Conservation (phyloP, 805 yeast genomes). For the Cyberlindnera amylophila region DNA sequence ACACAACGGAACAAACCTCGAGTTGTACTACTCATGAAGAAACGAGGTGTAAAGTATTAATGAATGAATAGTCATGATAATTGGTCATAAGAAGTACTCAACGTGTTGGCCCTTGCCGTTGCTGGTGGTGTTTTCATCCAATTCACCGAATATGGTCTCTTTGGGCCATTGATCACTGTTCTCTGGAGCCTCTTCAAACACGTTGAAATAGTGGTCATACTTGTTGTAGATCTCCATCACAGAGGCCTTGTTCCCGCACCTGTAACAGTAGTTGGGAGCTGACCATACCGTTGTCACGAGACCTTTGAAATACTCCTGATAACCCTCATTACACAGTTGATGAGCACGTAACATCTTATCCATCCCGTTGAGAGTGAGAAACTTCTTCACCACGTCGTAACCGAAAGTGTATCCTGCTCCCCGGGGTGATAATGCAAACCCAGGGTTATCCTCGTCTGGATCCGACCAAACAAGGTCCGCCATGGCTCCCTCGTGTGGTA, state of each 20-base stretch:
- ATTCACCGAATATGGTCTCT: slow-evolving; percentile 23
- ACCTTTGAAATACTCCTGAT: slow-evolving; percentile 86
- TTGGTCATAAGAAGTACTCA: slow-evolving; percentile 47
- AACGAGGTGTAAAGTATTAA: too few species aligned
- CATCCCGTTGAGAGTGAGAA: slow-evolving; percentile 72
- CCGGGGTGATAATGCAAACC: slow-evolving; percentile 85
- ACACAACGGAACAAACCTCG: slow-evolving; percentile 84
- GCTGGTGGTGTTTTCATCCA: background rate
- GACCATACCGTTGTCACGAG: slow-evolving; percentile 96
- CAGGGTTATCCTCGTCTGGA: slow-evolving; percentile 78
- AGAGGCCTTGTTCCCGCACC: slow-evolving; percentile 98
- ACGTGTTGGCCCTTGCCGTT: slow-evolving; percentile 36
- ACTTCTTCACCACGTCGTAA: slow-evolving; percentile 81
- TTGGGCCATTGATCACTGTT: slow-evolving; percentile 49
- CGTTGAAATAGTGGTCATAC: slow-evolving; percentile 74
- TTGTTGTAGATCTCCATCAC: slow-evolving; percentile 80
- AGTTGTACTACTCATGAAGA: slow-evolving; percentile 63
- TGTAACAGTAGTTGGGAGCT: slow-evolving; percentile 95
- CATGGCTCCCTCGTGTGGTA: slow-evolving; percentile 99
- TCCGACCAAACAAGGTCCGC: slow-evolving; percentile 99
- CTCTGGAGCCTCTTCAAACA: slow-evolving; percentile 96
- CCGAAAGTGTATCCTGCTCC: slow-evolving; percentile 99
- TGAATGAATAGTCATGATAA: too few species aligned
- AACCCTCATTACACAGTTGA: slow-evolving; percentile 95
- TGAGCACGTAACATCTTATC: slow-evolving; percentile 89